Evolutionary conservation across 2,329 filamentous ascomycete species (phyloP).

Genomic region (Passalora sequoiae): DNA sequence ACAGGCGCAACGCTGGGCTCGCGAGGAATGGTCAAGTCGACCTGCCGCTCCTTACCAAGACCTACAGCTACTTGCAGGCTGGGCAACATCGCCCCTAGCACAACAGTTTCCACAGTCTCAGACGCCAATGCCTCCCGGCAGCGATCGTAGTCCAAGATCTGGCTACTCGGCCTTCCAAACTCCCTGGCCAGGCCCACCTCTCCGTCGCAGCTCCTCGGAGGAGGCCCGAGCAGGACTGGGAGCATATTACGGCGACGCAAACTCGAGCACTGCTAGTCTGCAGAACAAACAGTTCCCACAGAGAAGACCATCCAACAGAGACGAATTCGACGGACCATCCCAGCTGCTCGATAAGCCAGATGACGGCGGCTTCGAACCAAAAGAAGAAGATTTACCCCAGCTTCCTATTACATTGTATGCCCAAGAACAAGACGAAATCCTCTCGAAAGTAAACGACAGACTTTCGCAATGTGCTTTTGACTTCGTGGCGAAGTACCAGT

Average conservation of each 20-base stretch:
- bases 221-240: constrained; percentile 23
- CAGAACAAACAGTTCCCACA: constrained; percentile 40
- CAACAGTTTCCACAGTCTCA: constrained; percentile 23
- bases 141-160: constrained; percentile 22
- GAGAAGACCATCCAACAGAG: constrained; percentile 70
- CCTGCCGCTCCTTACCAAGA: constrained; percentile 25
- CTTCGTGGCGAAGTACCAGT: constrained; percentile 87
- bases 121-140: constrained; percentile 23
- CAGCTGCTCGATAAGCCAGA: constrained; percentile 72
- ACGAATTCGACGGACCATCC: constrained; percentile 84
- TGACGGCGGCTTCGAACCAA: constrained; percentile 64
- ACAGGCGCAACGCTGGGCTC: constrained; percentile 26
- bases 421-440: constrained; percentile 77
- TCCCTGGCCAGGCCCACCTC: constrained; percentile 24
- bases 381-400: constrained; percentile 74
- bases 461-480: constrained; percentile 82
- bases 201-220: constrained; percentile 30
- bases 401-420: constrained; percentile 77
- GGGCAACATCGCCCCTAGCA: constrained; percentile 27
- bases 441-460: constrained; percentile 76
- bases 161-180: constrained; percentile 24
- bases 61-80: constrained; percentile 21
- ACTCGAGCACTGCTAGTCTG: constrained; percentile 21
- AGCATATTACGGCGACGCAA: constrained; percentile 23
- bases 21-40: constrained; percentile 28